These are phyloP conservation scores for Amanita rubescens DNA, from an alignment of 768 basidiomycete species.

Conservation along the genomic window DNA sequence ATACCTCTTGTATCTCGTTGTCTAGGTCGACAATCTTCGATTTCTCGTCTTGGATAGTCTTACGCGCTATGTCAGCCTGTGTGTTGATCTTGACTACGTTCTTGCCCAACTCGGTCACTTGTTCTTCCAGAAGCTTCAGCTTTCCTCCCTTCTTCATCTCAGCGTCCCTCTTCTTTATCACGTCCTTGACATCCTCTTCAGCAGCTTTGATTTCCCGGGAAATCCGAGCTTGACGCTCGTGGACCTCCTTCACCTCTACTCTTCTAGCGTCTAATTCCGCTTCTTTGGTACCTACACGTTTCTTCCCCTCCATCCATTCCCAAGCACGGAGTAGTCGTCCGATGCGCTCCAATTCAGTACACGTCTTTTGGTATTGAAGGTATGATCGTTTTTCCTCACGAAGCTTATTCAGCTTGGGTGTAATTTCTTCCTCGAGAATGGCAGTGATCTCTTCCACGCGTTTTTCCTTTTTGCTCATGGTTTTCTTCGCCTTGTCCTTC, in stretches of 20 bases:
- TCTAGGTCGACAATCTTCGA: constrained; percentile 44
- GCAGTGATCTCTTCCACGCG: constrained; percentile 83
- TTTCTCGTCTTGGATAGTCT: constrained; percentile 74
- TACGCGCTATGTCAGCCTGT: constrained; percentile 76
- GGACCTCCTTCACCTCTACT: constrained; percentile 37
- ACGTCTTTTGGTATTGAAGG: constrained; percentile 85
- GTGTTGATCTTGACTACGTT: constrained; percentile 75
- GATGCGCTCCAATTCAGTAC: constrained; percentile 80
- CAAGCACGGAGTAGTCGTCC: constrained; percentile 76
- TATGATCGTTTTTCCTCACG: constrained; percentile 84
- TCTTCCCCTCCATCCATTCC: constrained; percentile 70
- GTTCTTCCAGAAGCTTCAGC: constrained; percentile 77
- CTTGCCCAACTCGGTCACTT: constrained; percentile 72
- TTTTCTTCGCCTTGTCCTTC: constrained; percentile 93
- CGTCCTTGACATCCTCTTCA: constrained; percentile 58
- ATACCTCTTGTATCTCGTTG: constrained; percentile 55
- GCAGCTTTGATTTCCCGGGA: constrained; percentile 50
- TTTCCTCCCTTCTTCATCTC: constrained; percentile 94
- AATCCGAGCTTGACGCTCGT: constrained; percentile 43
- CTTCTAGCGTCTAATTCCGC: constrained; percentile 45
- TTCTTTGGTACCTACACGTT: constrained; percentile 47
- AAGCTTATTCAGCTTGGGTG: constrained; percentile 87
- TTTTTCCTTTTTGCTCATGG: constrained; percentile 97
- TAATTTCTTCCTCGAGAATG: constrained; percentile 83
- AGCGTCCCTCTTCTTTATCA: constrained; percentile 71